phyloP scores from a whole-genome alignment of 2,329 filamentous ascomycete species.

The Huntiella decipiens region DNA sequence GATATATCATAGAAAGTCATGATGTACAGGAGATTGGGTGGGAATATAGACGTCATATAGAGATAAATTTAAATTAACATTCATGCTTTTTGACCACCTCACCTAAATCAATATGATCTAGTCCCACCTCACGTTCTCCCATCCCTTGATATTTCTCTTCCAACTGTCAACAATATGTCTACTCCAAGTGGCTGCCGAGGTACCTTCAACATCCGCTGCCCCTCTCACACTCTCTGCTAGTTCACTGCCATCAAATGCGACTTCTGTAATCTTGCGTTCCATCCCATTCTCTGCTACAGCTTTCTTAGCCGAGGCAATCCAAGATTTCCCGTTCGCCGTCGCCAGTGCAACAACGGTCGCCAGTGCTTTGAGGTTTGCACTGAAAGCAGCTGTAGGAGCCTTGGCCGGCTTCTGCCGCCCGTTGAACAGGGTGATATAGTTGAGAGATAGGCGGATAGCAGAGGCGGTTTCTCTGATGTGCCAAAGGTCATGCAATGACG shows the following conservation, averaged over 20 bases:
- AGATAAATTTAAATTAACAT: neutral
- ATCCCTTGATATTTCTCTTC: conserved; percentile 14
- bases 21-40: neutral
- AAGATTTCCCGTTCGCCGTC: conserved; percentile 18
- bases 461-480: conserved; percentile 22
- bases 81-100: neutral
- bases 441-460: conserved; percentile 17
- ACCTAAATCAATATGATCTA: conserved; percentile 7
- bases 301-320: conserved; percentile 17
- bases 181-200: conserved; percentile 36
- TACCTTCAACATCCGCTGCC: conserved; percentile 59
- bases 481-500: conserved; percentile 20
- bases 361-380: conserved; percentile 19
- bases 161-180: conserved; percentile 14
- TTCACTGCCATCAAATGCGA: conserved; percentile 51
- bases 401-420: conserved; percentile 23
- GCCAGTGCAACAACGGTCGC: conserved; percentile 16
- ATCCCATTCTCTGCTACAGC: conserved; percentile 16
- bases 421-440: conserved; percentile 20
- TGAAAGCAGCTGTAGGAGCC: conserved; percentile 21
- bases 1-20: neutral
- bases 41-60: neutral
- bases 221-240: conserved; percentile 60
- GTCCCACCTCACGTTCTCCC: conserved; percentile 15
- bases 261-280: conserved; percentile 15